Base-by-base conservation (phyloP, 1,284 basidiomycete species). In the Puccinia polysora region DNA sequence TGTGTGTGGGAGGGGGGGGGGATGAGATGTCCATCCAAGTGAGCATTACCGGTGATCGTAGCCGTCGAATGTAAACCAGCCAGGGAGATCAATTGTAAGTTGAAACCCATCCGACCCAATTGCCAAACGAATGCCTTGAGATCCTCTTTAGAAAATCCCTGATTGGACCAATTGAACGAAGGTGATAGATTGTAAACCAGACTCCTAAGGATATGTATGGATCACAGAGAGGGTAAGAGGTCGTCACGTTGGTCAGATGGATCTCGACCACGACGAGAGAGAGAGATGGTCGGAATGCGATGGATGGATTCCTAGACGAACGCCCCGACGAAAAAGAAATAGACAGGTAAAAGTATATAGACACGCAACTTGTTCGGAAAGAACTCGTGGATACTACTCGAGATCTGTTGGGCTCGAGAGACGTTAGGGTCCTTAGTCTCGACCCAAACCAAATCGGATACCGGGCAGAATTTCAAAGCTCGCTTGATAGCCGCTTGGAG, bases 141-240 rank as follows among this genome's bases (percentile, higher is more conserved):
- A 74, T 88, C 87, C 4, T 83, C 81, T 75, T 89, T 77, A 52
- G 78, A 76, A 81, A 89, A 95, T 18, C 91, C 91, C 77, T 89
- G 88, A 12, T 84, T 85, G 28, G 85, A 83, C 92, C 92, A 96
- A 81, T 95, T 94, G 84, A 96, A 96, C 78, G 89, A 91, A 1
- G 91, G 92, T 77, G 89, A 92, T 74, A 96, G 82, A 80, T 95
- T 96, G 80, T 95, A 96, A 20, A 94, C 91, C 76, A 95, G 86
- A 87, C 86, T 82, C 77, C 79, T 80, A 67, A 23, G 18, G 18
- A 36, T 4, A 34, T 23, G 6, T 2, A 5, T 3, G 8, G 6
- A 3, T 4, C 23, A 40, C 38, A 43, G 20, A 43, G 2, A 36
- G 28, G 34, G 20, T 14, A n/a, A 8, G 20, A 3, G 34, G 5